Evolutionary conservation across 2,329 filamentous ascomycete species (phyloP).

Genomic region (Parasarocladium wereldwijsianum): DNA sequence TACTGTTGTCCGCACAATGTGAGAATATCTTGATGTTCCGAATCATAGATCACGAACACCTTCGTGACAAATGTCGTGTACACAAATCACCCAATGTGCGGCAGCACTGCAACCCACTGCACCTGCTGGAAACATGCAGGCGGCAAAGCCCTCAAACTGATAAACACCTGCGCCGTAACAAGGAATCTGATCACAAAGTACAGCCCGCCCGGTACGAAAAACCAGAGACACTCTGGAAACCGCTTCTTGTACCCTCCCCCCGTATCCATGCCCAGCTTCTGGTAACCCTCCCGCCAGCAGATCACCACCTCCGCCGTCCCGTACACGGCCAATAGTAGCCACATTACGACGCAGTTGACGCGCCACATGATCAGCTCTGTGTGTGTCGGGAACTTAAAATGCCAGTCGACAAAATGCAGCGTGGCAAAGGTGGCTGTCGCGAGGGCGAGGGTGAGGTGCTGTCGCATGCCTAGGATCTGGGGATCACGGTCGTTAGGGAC

Average conservation of each 20-base stretch:
- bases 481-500: background rate
- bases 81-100: no score
- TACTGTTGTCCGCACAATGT: no score
- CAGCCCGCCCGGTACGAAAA: background rate
- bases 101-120: background rate
- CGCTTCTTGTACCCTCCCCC: background rate
- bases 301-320: background rate
- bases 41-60: no score
- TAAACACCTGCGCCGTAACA: background rate
- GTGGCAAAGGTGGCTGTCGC: background rate
- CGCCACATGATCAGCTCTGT: background rate
- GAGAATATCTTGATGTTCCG: no score
- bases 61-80: no score
- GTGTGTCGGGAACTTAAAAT: background rate
- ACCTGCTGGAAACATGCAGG: background rate
- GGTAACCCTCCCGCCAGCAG: background rate
- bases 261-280: background rate
- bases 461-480: background rate
- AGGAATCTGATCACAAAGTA: background rate
- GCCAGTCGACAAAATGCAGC: background rate
- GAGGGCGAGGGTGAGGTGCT: slow-evolving; percentile 1
- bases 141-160: background rate
- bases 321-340: background rate
- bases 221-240: background rate
- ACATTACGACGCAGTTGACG: background rate